Evolutionary conservation across 805 yeast species (phyloP), one percentile per base, ranked within the genome.

Genomic region (Saccharomycopsis javanensis): DNA sequence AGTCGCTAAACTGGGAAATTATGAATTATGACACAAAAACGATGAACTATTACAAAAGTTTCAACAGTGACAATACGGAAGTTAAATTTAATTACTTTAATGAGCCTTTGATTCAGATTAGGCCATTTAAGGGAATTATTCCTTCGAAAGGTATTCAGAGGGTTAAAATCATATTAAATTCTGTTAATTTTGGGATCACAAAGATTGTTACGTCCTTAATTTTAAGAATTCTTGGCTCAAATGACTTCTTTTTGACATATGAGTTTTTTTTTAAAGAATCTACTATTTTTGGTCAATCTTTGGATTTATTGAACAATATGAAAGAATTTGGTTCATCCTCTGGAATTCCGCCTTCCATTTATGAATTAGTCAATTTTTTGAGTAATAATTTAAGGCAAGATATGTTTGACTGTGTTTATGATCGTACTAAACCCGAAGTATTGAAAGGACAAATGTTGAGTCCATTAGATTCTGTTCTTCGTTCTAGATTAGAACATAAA

Each of bases 1-100:
- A 33, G 23, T 20, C 48, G 13, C 66, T 76, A 5, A 64, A 64
- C 10, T 78, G 77, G 72, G 71, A 67, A 50, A 65, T 76, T 15
- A 62, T 70, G 7, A 73, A 70, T 60, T 62, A 63, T 35, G 66
- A 66, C 4, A 70, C 64, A 51, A 63, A 63, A 18, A 23, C 55
- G 11, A 64, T 60, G 10, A 61, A 64, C 4, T 63, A 63, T 50
- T 57, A 61, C 23, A 59, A 63, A 34, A 61, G 45, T n/a, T 55
- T 58, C 13, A 60, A 60, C 50, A 63, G 59, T 20, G 67, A 63
- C 37, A 35, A 23, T 8, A 50, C 10, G 10, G 42, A 37, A 16
- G 27, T 37, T 8, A 20, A 25, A 4, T 38, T 28, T 13, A 60
- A 60, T 38, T 60, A 60, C 38, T 51, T 60, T 13, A 38, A 25